Conservation (phyloP, 768 basidiomycete genomes). For the Pleurotus citrinopileatus region DNA sequence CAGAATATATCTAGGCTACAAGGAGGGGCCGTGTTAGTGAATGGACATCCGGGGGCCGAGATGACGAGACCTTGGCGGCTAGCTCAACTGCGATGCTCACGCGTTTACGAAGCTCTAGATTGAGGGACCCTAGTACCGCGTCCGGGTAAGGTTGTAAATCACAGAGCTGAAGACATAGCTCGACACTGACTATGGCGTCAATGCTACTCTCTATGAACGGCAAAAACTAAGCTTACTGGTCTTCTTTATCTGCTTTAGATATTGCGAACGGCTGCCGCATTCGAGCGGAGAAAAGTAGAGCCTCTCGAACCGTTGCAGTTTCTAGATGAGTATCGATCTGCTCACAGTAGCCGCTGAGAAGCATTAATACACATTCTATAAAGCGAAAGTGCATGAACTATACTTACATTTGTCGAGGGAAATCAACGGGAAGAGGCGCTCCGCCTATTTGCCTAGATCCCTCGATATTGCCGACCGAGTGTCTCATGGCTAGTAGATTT, state of each 20-base stretch:
- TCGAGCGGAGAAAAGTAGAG: constrained; percentile 74
- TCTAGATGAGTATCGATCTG: constrained; percentile 82
- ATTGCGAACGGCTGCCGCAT: constrained; percentile 72
- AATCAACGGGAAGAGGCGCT: constrained; percentile 49
- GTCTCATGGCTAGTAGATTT: constrained; percentile 54
- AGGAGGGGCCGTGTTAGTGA: too few relatives aligned
- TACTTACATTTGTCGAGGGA: constrained; percentile 56
- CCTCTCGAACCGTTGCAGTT: constrained; percentile 77
- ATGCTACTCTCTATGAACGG: not conserved
- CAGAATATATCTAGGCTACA: constrained; percentile 76
- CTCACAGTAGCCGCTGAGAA: constrained; percentile 73
- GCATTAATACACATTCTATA: not conserved
- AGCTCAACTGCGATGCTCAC: constrained; percentile 61
- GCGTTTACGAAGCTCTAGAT: constrained; percentile 50
- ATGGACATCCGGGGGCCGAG: not conserved
- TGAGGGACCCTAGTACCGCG: constrained; percentile 58
- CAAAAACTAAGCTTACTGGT: constrained; percentile 56
- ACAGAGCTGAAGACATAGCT: constrained; percentile 58
- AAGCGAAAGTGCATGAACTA: not conserved
- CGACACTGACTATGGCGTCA: constrained; percentile 28
- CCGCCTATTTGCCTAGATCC: constrained; percentile 59
- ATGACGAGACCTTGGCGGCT: constrained; percentile 59
- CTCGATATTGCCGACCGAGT: constrained; percentile 41
- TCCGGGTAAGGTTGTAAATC: constrained; percentile 60
- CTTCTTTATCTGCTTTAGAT: constrained; percentile 68